Percentiles rank a stretch among this genome's conserved stretches.
phyloP scores from a whole-genome alignment of 2,329 filamentous ascomycete genomes.

The Acephala macrosclerotiorum region DNA sequence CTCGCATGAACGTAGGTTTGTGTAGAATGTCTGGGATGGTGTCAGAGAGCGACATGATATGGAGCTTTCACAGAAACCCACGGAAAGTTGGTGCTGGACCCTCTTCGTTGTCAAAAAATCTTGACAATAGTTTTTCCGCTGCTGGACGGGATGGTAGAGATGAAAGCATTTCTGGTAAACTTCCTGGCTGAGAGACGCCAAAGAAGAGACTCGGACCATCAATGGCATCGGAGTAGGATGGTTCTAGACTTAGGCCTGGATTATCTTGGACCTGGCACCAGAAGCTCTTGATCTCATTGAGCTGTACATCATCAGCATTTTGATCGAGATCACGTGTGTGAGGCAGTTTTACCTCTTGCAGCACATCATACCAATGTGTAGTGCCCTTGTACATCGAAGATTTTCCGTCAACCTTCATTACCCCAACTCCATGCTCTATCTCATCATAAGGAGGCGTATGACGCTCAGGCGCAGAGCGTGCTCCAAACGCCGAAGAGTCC shows the following conservation, averaged over 20 bases:
- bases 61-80: conserved; percentile 7
- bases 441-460: conserved; percentile 71
- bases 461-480: not conserved
- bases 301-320: conserved; percentile 17
- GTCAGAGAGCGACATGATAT: not conserved
- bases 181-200: conserved; percentile 71
- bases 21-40: conserved; percentile 72
- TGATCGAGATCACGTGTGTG: not conserved
- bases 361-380: conserved; percentile 80
- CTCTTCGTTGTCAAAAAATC: conserved; percentile 85
- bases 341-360: conserved; percentile 63
- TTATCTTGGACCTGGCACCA: conserved; percentile 85
- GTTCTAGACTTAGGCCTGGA: conserved; percentile 61
- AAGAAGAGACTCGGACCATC: conserved; percentile 75
- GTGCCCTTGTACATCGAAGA: conserved; percentile 83
- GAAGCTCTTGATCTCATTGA: conserved; percentile 48
- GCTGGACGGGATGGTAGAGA: conserved; percentile 80
- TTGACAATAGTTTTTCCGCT: conserved; percentile 80
- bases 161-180: conserved; percentile 78
- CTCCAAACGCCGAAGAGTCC: not conserved
- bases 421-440: conserved; percentile 74
- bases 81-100: conserved; percentile 58
- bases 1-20: conserved; percentile 76
- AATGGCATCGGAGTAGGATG: conserved; percentile 41
- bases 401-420: conserved; percentile 75